A percentile compares a stretch with the other conserved stretches of the same genome.
Conservation (phyloP, 768 basidiomycete species). For the Boletus pseudopeckii region DNA sequence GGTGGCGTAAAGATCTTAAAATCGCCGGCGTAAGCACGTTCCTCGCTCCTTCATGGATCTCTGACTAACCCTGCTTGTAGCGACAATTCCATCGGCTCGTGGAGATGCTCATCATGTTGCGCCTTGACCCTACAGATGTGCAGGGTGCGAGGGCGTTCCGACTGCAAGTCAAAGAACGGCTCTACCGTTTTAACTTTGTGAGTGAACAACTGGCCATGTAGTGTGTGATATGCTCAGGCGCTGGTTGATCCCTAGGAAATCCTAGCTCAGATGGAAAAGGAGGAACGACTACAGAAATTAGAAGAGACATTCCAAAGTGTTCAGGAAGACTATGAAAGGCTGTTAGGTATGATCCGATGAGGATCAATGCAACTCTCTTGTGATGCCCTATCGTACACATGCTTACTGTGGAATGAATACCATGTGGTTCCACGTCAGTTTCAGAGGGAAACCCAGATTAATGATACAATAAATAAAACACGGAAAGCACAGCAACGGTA, state of each 20-base stretch:
- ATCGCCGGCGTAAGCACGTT: slow-evolving; percentile 69
- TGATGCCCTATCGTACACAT: slow-evolving; percentile 1
- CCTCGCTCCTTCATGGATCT: neutral
- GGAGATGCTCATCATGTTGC: slow-evolving; percentile 84
- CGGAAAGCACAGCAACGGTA: slow-evolving; percentile 8
- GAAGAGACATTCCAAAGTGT: slow-evolving; percentile 92
- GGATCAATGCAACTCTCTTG: neutral
- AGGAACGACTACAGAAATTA: slow-evolving; percentile 83
- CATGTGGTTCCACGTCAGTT: neutral
- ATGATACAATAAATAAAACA: slow-evolving; percentile 26
- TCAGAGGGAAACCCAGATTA: slow-evolving; percentile 4
- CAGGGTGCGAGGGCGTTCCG: slow-evolving; percentile 63
- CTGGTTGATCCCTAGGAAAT: slow-evolving; percentile 57
- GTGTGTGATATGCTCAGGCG: neutral
- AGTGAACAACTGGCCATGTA: slow-evolving; percentile 27
- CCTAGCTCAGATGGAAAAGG: slow-evolving; percentile 80
- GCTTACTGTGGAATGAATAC: too few relatives aligned
- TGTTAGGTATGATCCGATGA: slow-evolving; percentile 52
- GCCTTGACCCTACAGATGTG: slow-evolving; percentile 60
- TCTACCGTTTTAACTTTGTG: slow-evolving; percentile 95
- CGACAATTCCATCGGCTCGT: slow-evolving; percentile 90
- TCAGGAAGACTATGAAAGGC: slow-evolving; percentile 77
- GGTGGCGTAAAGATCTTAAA: slow-evolving; percentile 79
- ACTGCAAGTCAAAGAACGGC: slow-evolving; percentile 89
- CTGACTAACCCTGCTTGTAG: slow-evolving; percentile 37